These are phyloP conservation scores for Saccharomycopsis sp. DNA, from an alignment of 805 yeast genomes.

Conservation along the genomic window DNA sequence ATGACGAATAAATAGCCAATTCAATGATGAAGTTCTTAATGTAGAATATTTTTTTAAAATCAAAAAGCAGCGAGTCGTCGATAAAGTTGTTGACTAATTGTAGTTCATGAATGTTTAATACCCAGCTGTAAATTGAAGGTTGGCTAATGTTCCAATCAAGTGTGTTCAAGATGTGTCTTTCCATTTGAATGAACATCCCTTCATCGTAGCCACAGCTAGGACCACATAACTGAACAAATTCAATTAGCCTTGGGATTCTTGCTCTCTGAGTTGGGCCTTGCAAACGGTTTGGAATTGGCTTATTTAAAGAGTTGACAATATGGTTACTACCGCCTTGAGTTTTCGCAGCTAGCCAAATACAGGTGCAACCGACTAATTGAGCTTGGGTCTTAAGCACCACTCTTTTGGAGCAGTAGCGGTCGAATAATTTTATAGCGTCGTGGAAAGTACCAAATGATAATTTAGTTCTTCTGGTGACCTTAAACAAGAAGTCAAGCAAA, in stretches of 20 bases:
- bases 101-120: constrained; percentile 27
- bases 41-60: constrained; percentile 14
- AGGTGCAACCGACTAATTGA: constrained; percentile 85
- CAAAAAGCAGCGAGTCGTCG: constrained; percentile 3
- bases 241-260: constrained; percentile 66
- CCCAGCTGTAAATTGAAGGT: constrained; percentile 49
- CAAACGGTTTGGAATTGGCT: constrained; percentile 53
- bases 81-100: constrained; percentile 11
- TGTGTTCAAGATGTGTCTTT: constrained; percentile 61
- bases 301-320: constrained; percentile 43
- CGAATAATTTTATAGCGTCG: constrained; percentile 70
- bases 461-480: constrained; percentile 56
- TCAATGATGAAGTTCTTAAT: constrained; percentile 19
- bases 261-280: constrained; percentile 68
- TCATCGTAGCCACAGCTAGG: constrained; percentile 46
- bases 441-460: constrained; percentile 60
- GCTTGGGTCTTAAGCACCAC: constrained; percentile 79
- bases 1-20: constrained; percentile 6
- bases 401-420: constrained; percentile 84
- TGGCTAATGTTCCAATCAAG: constrained; percentile 68
- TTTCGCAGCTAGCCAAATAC: constrained; percentile 90
- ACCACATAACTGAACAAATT: constrained; percentile 67
- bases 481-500: constrained; percentile 73
- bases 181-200: constrained; percentile 67
- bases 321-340: constrained; percentile 68